A percentile compares a stretch with the other conserved stretches of the same genome.
Conservation (phyloP, 805 yeast genomes). For the Sugiyamaella floridensis region DNA sequence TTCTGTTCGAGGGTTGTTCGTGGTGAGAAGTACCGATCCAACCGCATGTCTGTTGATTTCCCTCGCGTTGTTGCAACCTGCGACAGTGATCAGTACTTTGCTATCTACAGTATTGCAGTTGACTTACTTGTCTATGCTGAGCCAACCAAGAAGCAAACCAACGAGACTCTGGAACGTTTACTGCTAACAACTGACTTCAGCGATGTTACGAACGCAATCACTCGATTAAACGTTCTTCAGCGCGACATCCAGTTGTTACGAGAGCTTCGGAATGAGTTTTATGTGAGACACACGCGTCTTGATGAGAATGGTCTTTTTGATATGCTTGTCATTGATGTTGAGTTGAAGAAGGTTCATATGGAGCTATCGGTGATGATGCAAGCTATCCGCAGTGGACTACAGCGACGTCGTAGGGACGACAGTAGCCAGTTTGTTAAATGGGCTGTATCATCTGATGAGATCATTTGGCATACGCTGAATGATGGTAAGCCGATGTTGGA, state of each 20-base stretch:
- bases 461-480: conserved; percentile 63
- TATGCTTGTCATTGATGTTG: conserved; percentile 26
- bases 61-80: conserved; percentile 63
- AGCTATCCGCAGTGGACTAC: conserved; percentile 30
- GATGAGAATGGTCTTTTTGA: conserved; percentile 30
- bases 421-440: conserved; percentile 34
- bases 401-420: conserved; percentile 24
- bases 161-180: conserved; percentile 57
- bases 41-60: conserved; percentile 53
- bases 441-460: conserved; percentile 59
- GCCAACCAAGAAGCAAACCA: conserved; percentile 53
- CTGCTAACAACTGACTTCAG: conserved; percentile 64
- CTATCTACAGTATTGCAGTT: conserved; percentile 55
- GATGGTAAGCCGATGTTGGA: conserved; percentile 60
- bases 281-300: conserved; percentile 42
- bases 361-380: conserved; percentile 31
- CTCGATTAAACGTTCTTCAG: conserved; percentile 45
- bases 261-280: conserved; percentile 40
- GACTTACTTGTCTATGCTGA: conserved; percentile 67
- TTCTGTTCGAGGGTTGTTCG: conserved; percentile 16
- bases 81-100: conserved; percentile 66
- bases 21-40: conserved; percentile 26
- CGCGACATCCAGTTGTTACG: conserved; percentile 38
- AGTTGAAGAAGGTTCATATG: conserved; percentile 21
- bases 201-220: conserved; percentile 45